Evolutionary conservation across 176 grass and related monocot genomes (phyloP).

Genomic region (Eleusine indica): DNA sequence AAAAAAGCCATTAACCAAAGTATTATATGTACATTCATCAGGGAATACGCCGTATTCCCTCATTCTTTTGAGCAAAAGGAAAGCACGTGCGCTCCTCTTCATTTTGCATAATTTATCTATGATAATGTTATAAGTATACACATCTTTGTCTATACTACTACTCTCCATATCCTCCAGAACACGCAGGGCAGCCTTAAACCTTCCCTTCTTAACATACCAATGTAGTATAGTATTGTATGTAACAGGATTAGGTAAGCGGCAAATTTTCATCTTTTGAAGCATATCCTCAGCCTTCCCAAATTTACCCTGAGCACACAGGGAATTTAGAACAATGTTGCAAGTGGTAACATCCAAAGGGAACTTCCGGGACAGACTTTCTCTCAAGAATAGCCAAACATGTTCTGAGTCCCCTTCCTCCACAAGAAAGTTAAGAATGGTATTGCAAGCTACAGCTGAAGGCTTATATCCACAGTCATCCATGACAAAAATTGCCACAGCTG

Average conservation of each 20-base stretch:
- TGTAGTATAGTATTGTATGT: constrained; percentile 80
- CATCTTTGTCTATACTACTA: constrained; percentile 50
- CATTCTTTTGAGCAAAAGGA: constrained; percentile 76
- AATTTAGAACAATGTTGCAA: constrained; percentile 75
- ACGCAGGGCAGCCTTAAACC: constrained; percentile 55
- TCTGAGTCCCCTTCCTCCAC: constrained; percentile 41
- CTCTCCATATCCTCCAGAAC: constrained; percentile 67
- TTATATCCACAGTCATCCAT: constrained; percentile 57
- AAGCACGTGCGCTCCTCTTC: constrained; percentile 61
- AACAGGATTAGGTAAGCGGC: constrained; percentile 53
- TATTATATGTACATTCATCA: constrained; percentile 78
- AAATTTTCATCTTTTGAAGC: constrained; percentile 62
- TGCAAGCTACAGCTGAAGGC: constrained; percentile 51
- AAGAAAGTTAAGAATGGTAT: constrained; percentile 58
- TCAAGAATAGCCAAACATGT: constrained; percentile 62
- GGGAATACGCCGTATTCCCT: constrained; percentile 50
- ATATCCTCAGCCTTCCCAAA: constrained; percentile 64
- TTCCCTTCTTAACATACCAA: constrained; percentile 84
- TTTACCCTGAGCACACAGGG: constrained; percentile 55
- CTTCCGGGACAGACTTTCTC: constrained; percentile 50
- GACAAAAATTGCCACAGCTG: constrained; percentile 36
- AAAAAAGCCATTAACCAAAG: constrained; percentile 74
- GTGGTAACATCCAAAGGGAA: constrained; percentile 56
- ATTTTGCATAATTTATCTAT: constrained; percentile 66
- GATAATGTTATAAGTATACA: constrained; percentile 71